Base-by-base conservation (phyloP, 2,329 filamentous ascomycete genomes). In the Fusarium concolor region DNA sequence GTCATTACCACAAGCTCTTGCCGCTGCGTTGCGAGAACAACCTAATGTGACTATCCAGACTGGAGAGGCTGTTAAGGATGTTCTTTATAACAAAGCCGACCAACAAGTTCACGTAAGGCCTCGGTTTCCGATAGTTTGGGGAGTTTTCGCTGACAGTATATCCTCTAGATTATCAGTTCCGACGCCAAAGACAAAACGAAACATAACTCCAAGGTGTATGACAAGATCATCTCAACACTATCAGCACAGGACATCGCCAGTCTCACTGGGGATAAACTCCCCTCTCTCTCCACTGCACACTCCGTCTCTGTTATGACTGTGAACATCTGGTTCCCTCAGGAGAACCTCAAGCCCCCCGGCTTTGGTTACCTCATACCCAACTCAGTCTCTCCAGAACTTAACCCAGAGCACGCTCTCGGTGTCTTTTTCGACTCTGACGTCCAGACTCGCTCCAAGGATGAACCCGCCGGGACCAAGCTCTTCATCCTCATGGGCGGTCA, bases 401-500 rank as follows among this genome's bases (percentile, higher is more conserved):
- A 97, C 76, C 91, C 92, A 2, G 92, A 97, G 77, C 87, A 89
- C 64, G 92, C 91, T 1, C 88, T 99, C 8, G 96, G 96, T 65
- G 94, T 98, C 52, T 91, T 98, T 62, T 98, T 98, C 78, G 94
- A 97, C 79, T 92, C 90, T 4, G 89, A 93, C 67, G 86, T 81
- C 29, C 66, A 75, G 55, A 67, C 71, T 42, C 73, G 79, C 47
- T 86, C 85, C 18, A 84, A 87, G 71, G 87, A 91, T 75, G 78
- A 79, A 63, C 78, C 78, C n/a, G 68, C 70, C 35, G 93, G 92
- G 24, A 97, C 93, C 15, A 97, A 97, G 78, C 80, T 98, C 53
- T 97, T 95, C 17, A 92, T 98, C 71, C 97, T 99, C 89, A 83
- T 99, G 57, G 96, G 96, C 61, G 96, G 96, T 2, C 94, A 97